Conservation (phyloP, 2,329 filamentous ascomycete species). For the Rhytidhysteron rufulum region DNA sequence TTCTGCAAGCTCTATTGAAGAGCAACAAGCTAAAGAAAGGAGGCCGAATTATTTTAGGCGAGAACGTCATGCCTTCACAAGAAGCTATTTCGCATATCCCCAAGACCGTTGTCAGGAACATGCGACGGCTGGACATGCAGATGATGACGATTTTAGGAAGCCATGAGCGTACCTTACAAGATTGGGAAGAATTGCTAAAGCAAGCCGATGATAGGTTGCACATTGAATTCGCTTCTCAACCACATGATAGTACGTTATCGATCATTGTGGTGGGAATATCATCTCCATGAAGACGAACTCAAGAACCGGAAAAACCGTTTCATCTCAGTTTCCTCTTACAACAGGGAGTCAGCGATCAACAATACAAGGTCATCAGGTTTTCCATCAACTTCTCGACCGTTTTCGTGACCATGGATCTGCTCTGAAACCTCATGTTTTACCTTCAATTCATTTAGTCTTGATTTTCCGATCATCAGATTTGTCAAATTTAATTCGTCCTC, state of each 20-base stretch:
- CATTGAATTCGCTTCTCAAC: slow-evolving; percentile 1
- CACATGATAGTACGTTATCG: slow-evolving; percentile 1
- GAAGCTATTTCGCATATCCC: background rate
- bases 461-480: no score
- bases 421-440: no score
- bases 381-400: no score
- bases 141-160: slow-evolving; percentile 5
- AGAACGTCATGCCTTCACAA: slow-evolving; percentile 27
- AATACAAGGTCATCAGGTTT: no score
- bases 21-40: slow-evolving; percentile 24
- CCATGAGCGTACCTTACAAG: slow-evolving; percentile 5
- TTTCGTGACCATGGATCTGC: no score
- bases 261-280: background rate
- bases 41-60: slow-evolving; percentile 33
- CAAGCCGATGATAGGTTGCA: slow-evolving; percentile 4
- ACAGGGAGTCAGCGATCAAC: no score
- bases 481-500: no score
- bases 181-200: slow-evolving; percentile 7
- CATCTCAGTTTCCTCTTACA: no score
- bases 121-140: slow-evolving; percentile 7
- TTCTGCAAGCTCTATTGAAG: slow-evolving; percentile 26
- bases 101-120: background rate
- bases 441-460: no score
- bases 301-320: no score
- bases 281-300: no score